A percentile compares a stretch with the other conserved stretches of the same genome.
Conservation (phyloP, 495 filamentous ascomycete genomes). For the Lindgomyces ingoldianus region DNA sequence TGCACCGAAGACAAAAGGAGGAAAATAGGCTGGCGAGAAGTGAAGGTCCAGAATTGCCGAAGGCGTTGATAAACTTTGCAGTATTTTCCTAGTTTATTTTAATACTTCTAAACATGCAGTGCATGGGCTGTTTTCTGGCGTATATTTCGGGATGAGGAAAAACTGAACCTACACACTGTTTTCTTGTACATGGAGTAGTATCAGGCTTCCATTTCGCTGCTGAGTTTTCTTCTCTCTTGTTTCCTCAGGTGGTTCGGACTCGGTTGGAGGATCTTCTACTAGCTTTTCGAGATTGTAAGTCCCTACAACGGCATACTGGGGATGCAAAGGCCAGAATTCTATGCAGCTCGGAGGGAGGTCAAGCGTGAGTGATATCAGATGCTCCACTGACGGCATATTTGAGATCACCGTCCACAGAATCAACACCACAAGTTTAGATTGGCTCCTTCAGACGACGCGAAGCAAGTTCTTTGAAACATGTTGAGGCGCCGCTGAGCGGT, state of each 20-base stretch:
- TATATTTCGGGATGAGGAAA: no score
- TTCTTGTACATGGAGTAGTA: slow-evolving; percentile 44
- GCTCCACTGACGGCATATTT: slow-evolving; percentile 39
- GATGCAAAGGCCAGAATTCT: slow-evolving; percentile 69
- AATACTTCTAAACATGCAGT: no score
- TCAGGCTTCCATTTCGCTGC: slow-evolving; percentile 28
- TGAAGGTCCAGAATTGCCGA: slow-evolving; percentile 84
- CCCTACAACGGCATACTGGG: slow-evolving; percentile 74
- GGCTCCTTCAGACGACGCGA: background rate
- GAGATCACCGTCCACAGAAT: background rate
- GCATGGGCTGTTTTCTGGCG: no score
- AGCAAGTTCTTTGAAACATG: background rate
- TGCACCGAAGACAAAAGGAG: slow-evolving; percentile 58
- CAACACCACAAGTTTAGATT: background rate
- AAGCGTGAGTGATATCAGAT: slow-evolving; percentile 49
- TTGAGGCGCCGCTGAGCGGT: background rate
- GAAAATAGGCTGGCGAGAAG: slow-evolving; percentile 58
- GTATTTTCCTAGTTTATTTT: slow-evolving; percentile 27
- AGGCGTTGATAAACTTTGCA: slow-evolving; percentile 56
- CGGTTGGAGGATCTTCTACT: slow-evolving; percentile 39
- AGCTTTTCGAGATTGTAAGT: slow-evolving; percentile 74
- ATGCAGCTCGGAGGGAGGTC: slow-evolving; percentile 79
- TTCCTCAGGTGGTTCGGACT: slow-evolving; percentile 30
- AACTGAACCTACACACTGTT: slow-evolving; percentile 57
- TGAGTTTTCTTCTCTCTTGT: slow-evolving; percentile 25